phyloP scores from a whole-genome alignment of 108 stramenopile genomes.

The Nannochloropsis granulata region DNA sequence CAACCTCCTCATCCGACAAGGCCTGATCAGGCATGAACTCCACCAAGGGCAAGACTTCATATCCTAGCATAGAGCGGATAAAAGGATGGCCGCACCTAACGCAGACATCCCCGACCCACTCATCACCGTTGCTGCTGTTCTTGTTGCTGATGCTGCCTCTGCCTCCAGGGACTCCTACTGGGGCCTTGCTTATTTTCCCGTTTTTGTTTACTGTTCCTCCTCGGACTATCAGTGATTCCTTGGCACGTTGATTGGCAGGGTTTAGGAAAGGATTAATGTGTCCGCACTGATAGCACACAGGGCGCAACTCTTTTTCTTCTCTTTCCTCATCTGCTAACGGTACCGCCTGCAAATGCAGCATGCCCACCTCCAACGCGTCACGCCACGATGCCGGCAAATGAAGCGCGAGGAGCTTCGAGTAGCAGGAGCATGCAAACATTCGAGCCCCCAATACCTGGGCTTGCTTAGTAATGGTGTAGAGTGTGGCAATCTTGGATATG shows the following conservation, averaged over 20 bases:
- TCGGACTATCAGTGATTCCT: not conserved
- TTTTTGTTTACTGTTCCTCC: not conserved
- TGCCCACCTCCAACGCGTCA: constrained; percentile 46
- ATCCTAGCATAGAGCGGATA: constrained; percentile 48
- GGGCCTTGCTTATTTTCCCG: too few species aligned
- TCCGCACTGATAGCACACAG: constrained; percentile 55
- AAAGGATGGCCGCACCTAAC: constrained; percentile 52
- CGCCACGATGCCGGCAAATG: constrained; percentile 36
- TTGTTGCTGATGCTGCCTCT: not conserved
- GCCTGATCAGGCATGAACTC: constrained; percentile 47
- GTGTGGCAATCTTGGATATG: not conserved
- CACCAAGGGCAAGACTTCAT: constrained; percentile 54
- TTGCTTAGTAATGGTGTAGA: not conserved
- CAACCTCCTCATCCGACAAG: constrained; percentile 44
- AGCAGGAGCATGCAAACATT: not conserved
- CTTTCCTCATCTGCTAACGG: constrained; percentile 18
- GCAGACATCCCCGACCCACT: constrained; percentile 43
- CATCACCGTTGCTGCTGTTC: not conserved
- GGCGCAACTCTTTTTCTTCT: constrained; percentile 47
- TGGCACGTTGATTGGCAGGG: not conserved
- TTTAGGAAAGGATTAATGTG: constrained; percentile 46
- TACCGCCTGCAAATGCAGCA: constrained; percentile 43
- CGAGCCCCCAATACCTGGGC: not conserved
- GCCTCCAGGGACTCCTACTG: not conserved
- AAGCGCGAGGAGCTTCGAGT: not conserved